Percentiles rank a stretch among this genome's conserved stretches.
Conservation (phyloP, 352 stramenopile genomes). For the Thraustochytrium striatum region DNA sequence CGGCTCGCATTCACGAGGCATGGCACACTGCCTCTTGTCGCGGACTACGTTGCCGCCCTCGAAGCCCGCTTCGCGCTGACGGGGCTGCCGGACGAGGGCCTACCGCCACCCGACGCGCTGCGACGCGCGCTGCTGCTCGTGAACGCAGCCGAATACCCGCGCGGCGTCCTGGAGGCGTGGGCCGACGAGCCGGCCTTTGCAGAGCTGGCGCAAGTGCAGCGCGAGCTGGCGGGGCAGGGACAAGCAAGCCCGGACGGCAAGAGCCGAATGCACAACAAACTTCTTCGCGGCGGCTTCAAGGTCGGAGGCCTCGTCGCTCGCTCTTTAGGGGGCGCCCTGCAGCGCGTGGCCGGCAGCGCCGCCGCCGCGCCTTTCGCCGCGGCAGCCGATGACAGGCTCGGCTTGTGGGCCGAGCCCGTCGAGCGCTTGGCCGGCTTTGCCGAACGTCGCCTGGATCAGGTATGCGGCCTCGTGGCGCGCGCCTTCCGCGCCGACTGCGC, state of each 20-base stretch:
- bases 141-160: neutral
- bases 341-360: neutral
- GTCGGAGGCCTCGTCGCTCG: neutral
- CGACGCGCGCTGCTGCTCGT: neutral
- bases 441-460: neutral
- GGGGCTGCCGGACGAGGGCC: neutral
- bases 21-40: constrained; percentile 7
- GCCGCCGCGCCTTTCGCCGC: neutral
- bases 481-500: neutral
- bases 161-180: neutral
- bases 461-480: neutral
- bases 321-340: neutral
- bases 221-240: neutral
- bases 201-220: neutral
- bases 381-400: neutral
- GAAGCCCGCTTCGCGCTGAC: neutral
- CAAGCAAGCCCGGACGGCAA: neutral
- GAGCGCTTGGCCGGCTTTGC: neutral
- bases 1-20: neutral
- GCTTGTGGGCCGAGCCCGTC: neutral
- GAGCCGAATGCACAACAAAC: neutral
- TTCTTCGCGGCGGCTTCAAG: neutral
- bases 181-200: neutral
- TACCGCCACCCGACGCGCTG: neutral
- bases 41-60: constrained; percentile 5